These are phyloP conservation scores for Martiniozyma abietophila DNA, from an alignment of 805 yeast species.

Conservation along the genomic window DNA sequence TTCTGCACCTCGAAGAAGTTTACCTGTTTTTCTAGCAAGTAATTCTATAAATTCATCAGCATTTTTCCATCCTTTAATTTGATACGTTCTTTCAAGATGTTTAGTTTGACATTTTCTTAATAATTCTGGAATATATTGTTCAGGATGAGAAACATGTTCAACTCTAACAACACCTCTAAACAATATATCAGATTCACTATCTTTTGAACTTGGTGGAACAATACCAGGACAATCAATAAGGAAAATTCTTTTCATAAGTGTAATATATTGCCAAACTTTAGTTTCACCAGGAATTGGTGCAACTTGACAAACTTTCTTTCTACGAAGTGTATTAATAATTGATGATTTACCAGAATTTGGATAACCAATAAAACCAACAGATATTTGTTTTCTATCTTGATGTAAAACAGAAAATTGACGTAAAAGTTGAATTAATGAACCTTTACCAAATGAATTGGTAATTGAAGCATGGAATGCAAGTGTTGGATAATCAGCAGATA, in stretches of 20 bases:
- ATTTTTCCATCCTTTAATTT: constrained; percentile 80
- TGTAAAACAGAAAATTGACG: constrained; percentile 90
- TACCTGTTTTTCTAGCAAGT: constrained; percentile 87
- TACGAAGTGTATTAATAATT: constrained; percentile 84
- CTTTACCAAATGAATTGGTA: constrained; percentile 96
- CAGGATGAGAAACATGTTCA: constrained; percentile 94
- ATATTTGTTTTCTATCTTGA: constrained; percentile 87
- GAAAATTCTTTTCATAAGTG: constrained; percentile 91
- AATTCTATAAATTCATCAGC: constrained; percentile 79
- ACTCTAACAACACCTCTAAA: constrained; percentile 98
- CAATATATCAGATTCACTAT: constrained; percentile 82
- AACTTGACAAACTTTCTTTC: constrained; percentile 91
- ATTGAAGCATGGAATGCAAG: constrained; percentile 97
- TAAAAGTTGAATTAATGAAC: constrained; percentile 84
- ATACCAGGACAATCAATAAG: constrained; percentile 98
- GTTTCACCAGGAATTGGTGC: constrained; percentile 99
- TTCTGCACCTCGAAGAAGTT: constrained; percentile 93
- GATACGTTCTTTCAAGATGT: constrained; percentile 93
- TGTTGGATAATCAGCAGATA: constrained; percentile 88
- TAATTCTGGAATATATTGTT: constrained; percentile 86
- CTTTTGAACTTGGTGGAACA: constrained; percentile 90
- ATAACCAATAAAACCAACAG: constrained; percentile 95
- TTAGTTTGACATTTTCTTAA: constrained; percentile 76
- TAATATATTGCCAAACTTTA: constrained; percentile 97
- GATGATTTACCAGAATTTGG: constrained; percentile 98